Evolutionary conservation across 2,329 filamentous ascomycete species (phyloP).

Genomic region (Botryotinia narcissicola): DNA sequence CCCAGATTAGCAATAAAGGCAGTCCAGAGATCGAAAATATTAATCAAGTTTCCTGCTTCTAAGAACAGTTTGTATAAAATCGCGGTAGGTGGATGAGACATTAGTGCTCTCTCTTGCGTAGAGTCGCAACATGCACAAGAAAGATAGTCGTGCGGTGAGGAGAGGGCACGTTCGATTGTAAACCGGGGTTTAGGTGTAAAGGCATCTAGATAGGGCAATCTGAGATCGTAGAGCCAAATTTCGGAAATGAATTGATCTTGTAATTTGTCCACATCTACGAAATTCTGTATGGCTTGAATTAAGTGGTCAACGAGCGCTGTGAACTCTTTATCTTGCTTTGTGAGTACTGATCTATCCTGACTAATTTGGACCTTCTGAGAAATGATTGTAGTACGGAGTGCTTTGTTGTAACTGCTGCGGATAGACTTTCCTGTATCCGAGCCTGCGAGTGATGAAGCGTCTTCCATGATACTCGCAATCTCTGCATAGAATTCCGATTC

Average conservation of each 20-base stretch:
- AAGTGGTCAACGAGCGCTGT: slow-evolving; percentile 62
- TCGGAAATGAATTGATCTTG: slow-evolving; percentile 62
- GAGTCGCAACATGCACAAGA: slow-evolving; percentile 66
- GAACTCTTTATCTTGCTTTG: slow-evolving; percentile 68
- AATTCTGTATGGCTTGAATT: slow-evolving; percentile 48
- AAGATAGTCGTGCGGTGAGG: slow-evolving; percentile 73
- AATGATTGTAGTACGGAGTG: slow-evolving; percentile 73
- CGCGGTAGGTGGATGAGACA: slow-evolving; percentile 66
- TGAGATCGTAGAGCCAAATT: slow-evolving; percentile 72
- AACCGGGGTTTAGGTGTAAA: slow-evolving; percentile 72
- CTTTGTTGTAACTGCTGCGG: slow-evolving; percentile 71
- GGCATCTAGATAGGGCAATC: slow-evolving; percentile 66
- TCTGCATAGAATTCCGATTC: slow-evolving; percentile 29
- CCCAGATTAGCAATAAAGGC: slow-evolving; percentile 66
- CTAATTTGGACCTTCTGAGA: slow-evolving; percentile 79
- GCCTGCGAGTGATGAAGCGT: slow-evolving; percentile 45
- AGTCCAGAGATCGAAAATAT: slow-evolving; percentile 75
- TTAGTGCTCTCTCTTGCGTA: slow-evolving; percentile 49
- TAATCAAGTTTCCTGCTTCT: slow-evolving; percentile 74
- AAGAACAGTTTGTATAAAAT: slow-evolving; percentile 77
- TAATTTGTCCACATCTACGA: slow-evolving; percentile 42
- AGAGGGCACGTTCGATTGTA: slow-evolving; percentile 68
- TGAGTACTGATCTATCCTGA: slow-evolving; percentile 68
- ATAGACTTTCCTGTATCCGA: slow-evolving; percentile 52
- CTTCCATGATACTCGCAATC: slow-evolving; percentile 40